Conservation (phyloP, 768 basidiomycete species). For the Tylopilus rubrobrunneus region DNA sequence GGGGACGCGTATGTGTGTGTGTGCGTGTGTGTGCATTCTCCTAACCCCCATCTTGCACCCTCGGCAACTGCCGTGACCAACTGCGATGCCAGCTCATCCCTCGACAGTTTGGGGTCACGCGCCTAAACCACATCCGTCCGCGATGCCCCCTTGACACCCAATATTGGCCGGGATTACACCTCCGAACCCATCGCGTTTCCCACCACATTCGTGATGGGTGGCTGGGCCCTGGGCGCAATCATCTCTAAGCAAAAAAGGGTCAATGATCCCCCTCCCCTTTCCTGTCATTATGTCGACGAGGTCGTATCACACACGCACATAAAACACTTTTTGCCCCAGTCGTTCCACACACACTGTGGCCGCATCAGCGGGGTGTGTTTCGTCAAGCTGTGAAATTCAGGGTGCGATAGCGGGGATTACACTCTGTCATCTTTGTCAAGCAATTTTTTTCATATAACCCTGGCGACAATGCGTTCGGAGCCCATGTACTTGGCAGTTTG, state of each 20-base stretch:
- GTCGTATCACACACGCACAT: conserved; percentile 13
- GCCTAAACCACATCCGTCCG: conserved; percentile 13
- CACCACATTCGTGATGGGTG: conserved; percentile 11
- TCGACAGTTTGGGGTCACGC: conserved; percentile 3
- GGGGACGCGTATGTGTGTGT: too few species aligned
- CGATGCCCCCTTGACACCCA: background rate
- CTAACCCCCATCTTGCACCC: background rate
- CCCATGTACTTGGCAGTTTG: background rate
- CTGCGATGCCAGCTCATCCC: conserved; percentile 13
- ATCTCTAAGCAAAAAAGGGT: conserved; percentile 6
- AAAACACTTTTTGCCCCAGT: background rate
- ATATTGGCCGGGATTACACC: conserved; percentile 1
- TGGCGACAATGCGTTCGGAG: conserved; percentile 12
- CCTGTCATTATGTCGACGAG: conserved; percentile 3
- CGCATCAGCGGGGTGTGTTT: background rate
- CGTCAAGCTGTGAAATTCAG: conserved; percentile 22
- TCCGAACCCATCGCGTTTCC: conserved; percentile 15
- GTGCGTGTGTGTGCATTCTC: background rate
- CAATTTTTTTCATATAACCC: conserved; percentile 13
- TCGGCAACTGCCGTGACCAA: conserved; percentile 1
- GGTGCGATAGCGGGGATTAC: conserved; percentile 31
- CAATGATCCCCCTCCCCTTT: conserved; percentile 9
- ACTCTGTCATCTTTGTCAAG: conserved; percentile 11
- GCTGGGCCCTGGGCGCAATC: conserved; percentile 16
- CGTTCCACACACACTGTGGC: conserved; percentile 11